These are phyloP conservation scores for Gyrodon lividus DNA, from an alignment of 768 basidiomycete species.

Conservation along the genomic window DNA sequence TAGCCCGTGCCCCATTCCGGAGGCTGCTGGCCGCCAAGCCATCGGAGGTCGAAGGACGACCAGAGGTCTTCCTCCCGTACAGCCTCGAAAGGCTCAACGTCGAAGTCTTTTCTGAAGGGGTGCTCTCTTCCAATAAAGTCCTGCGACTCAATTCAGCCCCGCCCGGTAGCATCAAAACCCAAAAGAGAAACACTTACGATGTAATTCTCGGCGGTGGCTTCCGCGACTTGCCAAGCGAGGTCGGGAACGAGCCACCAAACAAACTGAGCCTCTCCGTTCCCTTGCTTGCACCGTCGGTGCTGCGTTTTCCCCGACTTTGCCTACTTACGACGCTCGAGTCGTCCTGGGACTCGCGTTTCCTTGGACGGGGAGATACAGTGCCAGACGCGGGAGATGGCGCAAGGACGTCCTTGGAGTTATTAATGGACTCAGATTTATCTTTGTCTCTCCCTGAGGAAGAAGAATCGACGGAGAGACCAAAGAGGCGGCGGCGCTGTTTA, in stretches of 20 bases:
- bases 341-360: slow-evolving; percentile 24
- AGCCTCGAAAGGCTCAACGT: slow-evolving; percentile 52
- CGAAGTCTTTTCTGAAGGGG: slow-evolving; percentile 42
- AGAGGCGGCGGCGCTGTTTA: slow-evolving; percentile 49
- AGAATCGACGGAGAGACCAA: slow-evolving; percentile 55
- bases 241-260: slow-evolving; percentile 67
- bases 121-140: slow-evolving; percentile 33
- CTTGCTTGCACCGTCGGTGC: slow-evolving; percentile 45
- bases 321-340: slow-evolving; percentile 26
- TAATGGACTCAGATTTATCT: slow-evolving; percentile 32
- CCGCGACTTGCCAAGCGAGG: slow-evolving; percentile 61
- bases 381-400: slow-evolving; percentile 22
- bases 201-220: slow-evolving; percentile 82
- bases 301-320: slow-evolving; percentile 49
- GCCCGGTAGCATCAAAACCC: neutral
- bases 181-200: slow-evolving; percentile 43
- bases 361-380: slow-evolving; percentile 18
- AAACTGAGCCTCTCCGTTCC: slow-evolving; percentile 70
- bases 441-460: slow-evolving; percentile 32
- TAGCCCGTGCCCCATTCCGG: slow-evolving; percentile 23
- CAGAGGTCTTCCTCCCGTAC: slow-evolving; percentile 44
- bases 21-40: slow-evolving; percentile 27
- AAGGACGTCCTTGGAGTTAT: slow-evolving; percentile 23
- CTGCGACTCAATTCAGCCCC: slow-evolving; percentile 15
- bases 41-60: slow-evolving; percentile 43